phyloP scores from a whole-genome alignment of 352 stramenopile species.

The Pythium plurisporium region DNA sequence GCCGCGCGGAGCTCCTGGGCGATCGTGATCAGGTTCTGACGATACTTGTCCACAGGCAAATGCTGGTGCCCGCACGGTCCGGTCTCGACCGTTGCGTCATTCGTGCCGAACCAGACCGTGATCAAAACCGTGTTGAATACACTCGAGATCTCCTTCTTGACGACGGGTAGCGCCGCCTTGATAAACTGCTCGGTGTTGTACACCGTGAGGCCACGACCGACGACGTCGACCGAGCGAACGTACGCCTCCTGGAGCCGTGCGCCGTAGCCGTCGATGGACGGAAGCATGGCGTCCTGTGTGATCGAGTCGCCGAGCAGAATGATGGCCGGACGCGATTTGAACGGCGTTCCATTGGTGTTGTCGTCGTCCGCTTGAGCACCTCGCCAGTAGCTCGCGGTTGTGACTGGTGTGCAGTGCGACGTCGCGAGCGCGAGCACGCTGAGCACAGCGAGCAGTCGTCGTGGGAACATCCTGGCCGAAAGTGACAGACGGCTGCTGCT shows the following conservation, averaged over 20 bases:
- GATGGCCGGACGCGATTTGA: constrained; percentile 26
- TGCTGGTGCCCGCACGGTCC: constrained; percentile 35
- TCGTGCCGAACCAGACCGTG: constrained; percentile 51
- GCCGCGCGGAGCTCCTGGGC: constrained; percentile 22
- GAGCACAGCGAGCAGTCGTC: constrained; percentile 67
- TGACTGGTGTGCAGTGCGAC: neutral
- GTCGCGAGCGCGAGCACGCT: constrained; percentile 45
- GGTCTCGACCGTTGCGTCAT: constrained; percentile 42
- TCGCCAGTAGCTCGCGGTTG: too few relatives aligned
- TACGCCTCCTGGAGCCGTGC: constrained; percentile 42
- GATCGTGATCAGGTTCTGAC: constrained; percentile 36
- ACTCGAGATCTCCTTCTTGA: constrained; percentile 30
- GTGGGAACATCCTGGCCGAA: too few relatives aligned
- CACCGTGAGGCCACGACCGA: constrained; percentile 50
- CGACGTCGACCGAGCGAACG: constrained; percentile 44
- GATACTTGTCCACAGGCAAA: constrained; percentile 45
- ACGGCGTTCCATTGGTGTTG: too few relatives aligned
- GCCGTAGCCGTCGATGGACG: constrained; percentile 37
- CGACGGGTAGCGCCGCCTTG: constrained; percentile 24
- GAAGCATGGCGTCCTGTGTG: constrained; percentile 33
- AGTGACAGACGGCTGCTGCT: too few relatives aligned
- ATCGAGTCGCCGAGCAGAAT: constrained; percentile 65
- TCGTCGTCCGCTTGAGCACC: too few relatives aligned
- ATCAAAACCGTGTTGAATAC: constrained; percentile 24
- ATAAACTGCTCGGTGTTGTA: constrained; percentile 48